phyloP scores from a whole-genome alignment of 2,329 filamentous ascomycete genomes.

The Talaromyces sp. region DNA sequence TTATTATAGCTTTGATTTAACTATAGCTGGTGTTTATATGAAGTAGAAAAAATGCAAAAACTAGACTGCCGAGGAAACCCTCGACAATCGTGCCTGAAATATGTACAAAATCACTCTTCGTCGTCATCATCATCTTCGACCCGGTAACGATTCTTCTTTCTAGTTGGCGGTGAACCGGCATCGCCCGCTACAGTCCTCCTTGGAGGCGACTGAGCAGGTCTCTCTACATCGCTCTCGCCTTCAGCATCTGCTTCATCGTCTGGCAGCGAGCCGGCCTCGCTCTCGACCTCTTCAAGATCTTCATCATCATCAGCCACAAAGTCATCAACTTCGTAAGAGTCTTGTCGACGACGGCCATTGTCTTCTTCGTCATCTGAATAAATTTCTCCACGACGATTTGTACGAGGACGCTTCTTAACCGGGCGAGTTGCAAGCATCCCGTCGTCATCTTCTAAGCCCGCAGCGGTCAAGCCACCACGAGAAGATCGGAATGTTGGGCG shows the following conservation, averaged over 20 bases:
- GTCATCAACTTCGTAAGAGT: constrained; percentile 78
- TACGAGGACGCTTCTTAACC: constrained; percentile 33
- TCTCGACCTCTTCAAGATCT: constrained; percentile 41
- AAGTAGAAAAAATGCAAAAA: background rate
- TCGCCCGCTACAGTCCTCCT: constrained; percentile 16
- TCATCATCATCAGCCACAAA: constrained; percentile 58
- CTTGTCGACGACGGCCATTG: constrained; percentile 54
- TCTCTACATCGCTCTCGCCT: constrained; percentile 33
- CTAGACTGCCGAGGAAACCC: background rate
- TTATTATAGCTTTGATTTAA: background rate
- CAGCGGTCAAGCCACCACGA: constrained; percentile 48
- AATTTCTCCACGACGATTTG: constrained; percentile 43
- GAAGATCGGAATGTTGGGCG: constrained; percentile 41
- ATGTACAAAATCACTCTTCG: constrained; percentile 13
- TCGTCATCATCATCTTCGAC: constrained; percentile 47
- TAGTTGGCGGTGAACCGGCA: constrained; percentile 29
- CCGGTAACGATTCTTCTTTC: constrained; percentile 44
- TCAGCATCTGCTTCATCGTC: constrained; percentile 43
- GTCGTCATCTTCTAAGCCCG: constrained; percentile 56
- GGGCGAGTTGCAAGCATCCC: constrained; percentile 36
- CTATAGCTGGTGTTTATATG: background rate
- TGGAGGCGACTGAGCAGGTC: constrained; percentile 14
- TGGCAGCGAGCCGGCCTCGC: constrained; percentile 37
- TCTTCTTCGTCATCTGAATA: constrained; percentile 47
- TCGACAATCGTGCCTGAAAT: background rate